These are phyloP conservation scores for Fusarium marasasianum DNA, from an alignment of 2,329 filamentous ascomycete genomes.

Conservation along the genomic window DNA sequence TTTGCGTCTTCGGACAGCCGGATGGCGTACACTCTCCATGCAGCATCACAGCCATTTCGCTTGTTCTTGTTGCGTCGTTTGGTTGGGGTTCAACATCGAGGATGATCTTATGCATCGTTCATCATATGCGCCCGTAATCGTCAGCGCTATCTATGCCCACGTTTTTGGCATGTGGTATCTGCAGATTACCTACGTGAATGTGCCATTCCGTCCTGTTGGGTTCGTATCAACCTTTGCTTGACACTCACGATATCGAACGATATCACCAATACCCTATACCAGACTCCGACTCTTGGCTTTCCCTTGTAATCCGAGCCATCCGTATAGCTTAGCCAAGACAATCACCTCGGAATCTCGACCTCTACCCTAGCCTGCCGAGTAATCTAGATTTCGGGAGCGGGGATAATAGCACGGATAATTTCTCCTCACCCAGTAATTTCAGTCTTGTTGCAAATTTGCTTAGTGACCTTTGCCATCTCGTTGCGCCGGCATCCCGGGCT, in stretches of 20 bases:
- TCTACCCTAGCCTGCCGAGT: not conserved
- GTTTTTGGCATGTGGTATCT: constrained; percentile 18
- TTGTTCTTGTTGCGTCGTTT: not conserved
- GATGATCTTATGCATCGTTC: constrained; percentile 1
- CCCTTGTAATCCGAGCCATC: constrained; percentile 1
- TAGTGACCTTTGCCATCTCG: not conserved
- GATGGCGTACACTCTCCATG: constrained; percentile 18
- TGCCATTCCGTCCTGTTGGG: not conserved
- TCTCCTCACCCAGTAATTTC: not conserved
- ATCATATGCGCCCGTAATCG: not conserved
- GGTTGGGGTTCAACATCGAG: not conserved
- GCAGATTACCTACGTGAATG: constrained; percentile 3
- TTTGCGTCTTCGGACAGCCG: constrained; percentile 16
- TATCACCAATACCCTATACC: not conserved
- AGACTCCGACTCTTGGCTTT: not conserved
- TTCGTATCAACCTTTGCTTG: not conserved
- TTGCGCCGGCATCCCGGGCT: not conserved
- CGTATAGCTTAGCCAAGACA: not conserved
- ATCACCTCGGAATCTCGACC: not conserved
- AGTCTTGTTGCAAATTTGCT: not conserved
- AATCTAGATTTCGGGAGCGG: constrained; percentile 35
- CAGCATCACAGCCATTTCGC: not conserved
- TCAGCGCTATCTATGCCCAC: constrained; percentile 11
- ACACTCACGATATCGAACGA: not conserved
- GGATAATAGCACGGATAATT: constrained; percentile 21